Conservation (phyloP, 2,329 filamentous ascomycete genomes). For the Tolypocladium nubicola region DNA sequence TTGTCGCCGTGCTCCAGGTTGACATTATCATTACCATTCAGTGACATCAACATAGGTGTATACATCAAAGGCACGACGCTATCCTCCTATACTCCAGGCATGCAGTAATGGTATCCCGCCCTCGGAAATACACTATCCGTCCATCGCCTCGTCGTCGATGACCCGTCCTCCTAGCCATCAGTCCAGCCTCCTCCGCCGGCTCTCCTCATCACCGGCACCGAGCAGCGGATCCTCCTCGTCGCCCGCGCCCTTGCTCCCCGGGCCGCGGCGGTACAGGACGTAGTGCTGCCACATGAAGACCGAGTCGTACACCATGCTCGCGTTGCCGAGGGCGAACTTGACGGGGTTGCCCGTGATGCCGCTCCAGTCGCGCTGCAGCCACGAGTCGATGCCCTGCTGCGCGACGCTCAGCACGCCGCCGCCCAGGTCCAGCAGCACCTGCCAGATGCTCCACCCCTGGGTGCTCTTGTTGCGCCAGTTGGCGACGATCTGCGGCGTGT, state of each 20-base stretch:
- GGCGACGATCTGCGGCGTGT: slow-evolving; percentile 72
- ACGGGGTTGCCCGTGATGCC: slow-evolving; percentile 86
- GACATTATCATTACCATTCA: background rate
- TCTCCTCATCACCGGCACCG: slow-evolving; percentile 3
- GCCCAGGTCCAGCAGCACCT: slow-evolving; percentile 73
- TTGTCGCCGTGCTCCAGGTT: background rate
- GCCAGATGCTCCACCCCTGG: slow-evolving; percentile 73
- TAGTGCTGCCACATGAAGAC: slow-evolving; percentile 89
- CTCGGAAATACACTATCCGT: too few relatives aligned
- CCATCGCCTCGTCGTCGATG: background rate
- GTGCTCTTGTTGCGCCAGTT: slow-evolving; percentile 84
- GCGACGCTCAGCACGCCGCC: slow-evolving; percentile 73
- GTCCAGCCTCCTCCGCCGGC: background rate
- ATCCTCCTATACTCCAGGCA: background rate
- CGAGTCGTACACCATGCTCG: slow-evolving; percentile 76
- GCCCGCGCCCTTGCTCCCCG: background rate
- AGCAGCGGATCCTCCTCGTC: slow-evolving; percentile 16
- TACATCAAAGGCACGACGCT: background rate
- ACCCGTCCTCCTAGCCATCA: background rate
- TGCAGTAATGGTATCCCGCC: background rate
- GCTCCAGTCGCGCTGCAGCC: slow-evolving; percentile 76
- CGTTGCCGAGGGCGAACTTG: slow-evolving; percentile 78
- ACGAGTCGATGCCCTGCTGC: slow-evolving; percentile 79
- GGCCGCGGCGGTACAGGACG: slow-evolving; percentile 48
- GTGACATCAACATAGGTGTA: background rate